Percentiles rank a stretch among this genome's conserved stretches.
Evolutionary conservation across 257 asterid species (phyloP).

Genomic region (Solanum peruvianum): DNA sequence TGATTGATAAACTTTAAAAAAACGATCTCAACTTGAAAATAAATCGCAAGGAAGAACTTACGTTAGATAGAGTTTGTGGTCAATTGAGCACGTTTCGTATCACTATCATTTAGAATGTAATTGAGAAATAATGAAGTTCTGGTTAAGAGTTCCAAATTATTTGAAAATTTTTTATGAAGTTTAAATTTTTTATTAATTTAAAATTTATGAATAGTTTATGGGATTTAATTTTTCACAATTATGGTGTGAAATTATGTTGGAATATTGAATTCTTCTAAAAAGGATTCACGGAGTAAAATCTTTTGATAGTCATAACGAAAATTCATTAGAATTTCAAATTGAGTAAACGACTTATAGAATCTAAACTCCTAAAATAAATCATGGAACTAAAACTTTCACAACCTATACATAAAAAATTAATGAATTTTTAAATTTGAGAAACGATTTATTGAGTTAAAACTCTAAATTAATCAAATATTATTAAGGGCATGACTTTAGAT

Average conservation of each 20-base stretch:
- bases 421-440: not conserved
- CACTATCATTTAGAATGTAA: not conserved
- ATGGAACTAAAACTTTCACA: not conserved
- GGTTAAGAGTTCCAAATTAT: no score
- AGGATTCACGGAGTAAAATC: no score
- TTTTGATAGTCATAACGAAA: not conserved
- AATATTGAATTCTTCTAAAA: not conserved
- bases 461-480: no score
- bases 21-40: not conserved
- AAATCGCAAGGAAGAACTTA: not conserved
- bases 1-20: no score
- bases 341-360: not conserved
- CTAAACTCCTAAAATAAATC: not conserved
- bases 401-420: not conserved
- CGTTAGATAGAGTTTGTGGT: not conserved
- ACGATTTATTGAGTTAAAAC: not conserved
- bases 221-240: not conserved
- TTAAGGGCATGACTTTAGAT: no score
- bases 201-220: not conserved
- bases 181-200: not conserved
- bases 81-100: not conserved
- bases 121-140: not conserved
- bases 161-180: not conserved
- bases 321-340: not conserved
- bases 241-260: not conserved